Evolutionary conservation across 169 alveolate genomes (phyloP).

Genomic region (Plasmodium vinckei): DNA sequence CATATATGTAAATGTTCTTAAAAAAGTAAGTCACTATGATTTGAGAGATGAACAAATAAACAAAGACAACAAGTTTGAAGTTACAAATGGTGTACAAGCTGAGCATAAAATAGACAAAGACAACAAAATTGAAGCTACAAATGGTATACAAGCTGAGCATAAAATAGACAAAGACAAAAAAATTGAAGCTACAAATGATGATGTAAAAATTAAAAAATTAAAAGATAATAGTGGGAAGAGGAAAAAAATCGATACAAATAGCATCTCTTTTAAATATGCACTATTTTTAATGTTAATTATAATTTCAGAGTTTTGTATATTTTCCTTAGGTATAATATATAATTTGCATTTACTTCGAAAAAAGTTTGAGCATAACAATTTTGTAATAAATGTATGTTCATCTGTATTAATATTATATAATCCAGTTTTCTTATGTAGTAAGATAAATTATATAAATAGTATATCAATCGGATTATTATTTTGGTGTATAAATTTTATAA

Average conservation of each 20-base stretch:
- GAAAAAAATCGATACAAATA: background rate
- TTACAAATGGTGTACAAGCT: background rate
- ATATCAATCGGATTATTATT: constrained; percentile 57
- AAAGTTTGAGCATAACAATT: constrained; percentile 16
- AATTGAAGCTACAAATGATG: background rate
- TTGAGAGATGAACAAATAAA: background rate
- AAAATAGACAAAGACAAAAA: background rate
- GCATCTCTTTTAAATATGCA: background rate
- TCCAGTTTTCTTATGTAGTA: constrained; percentile 42
- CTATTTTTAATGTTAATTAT: constrained; percentile 4
- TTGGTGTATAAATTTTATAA: constrained; percentile 56
- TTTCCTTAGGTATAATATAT: constrained; percentile 61
- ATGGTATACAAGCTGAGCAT: background rate
- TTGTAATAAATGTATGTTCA: constrained; percentile 35
- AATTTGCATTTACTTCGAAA: constrained; percentile 41
- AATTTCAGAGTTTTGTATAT: constrained; percentile 41
- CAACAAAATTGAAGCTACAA: background rate
- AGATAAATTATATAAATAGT: constrained; percentile 33
- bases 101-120: background rate
- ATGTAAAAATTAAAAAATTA: background rate
- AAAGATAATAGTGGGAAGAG: background rate
- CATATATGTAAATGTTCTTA: constrained; percentile 12
- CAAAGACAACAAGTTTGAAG: background rate
- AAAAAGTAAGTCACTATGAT: background rate
- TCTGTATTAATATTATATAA: constrained; percentile 60